Percentiles rank a stretch among this genome's conserved stretches.
phyloP scores from a whole-genome alignment of 2,329 filamentous ascomycete genomes.

The Hyphodiscus sp. region DNA sequence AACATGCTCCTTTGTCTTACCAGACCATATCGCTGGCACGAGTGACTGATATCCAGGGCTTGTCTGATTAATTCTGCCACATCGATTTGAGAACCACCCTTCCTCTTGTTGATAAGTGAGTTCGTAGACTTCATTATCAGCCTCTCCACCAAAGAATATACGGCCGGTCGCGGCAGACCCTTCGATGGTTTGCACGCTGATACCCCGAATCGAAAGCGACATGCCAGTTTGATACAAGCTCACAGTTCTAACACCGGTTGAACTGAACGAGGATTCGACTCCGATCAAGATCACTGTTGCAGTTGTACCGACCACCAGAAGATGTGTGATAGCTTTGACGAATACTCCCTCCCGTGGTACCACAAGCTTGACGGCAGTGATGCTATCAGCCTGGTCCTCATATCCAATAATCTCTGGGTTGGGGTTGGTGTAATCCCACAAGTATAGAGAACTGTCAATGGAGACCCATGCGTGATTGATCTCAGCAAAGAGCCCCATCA shows the following conservation, averaged over 20 bases:
- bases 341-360: conserved; percentile 84
- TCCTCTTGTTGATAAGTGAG: conserved; percentile 96
- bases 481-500: conserved; percentile 92
- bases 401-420: conserved; percentile 88
- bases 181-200: conserved; percentile 70
- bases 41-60: conserved; percentile 64
- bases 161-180: conserved; percentile 74
- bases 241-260: conserved; percentile 65
- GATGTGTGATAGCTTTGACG: conserved; percentile 73
- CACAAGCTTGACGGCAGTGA: conserved; percentile 85
- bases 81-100: conserved; percentile 88
- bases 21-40: conserved; percentile 48
- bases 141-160: conserved; percentile 83
- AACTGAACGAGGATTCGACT: conserved; percentile 60
- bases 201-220: conserved; percentile 67
- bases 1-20: conserved; percentile 55
- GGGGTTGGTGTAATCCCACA: conserved; percentile 96
- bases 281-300: conserved; percentile 83
- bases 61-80: conserved; percentile 84
- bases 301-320: conserved; percentile 83
- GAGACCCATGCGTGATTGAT: conserved; percentile 93
- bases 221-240: conserved; percentile 85
- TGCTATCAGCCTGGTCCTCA: conserved; percentile 81
- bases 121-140: conserved; percentile 85
- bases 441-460: conserved; percentile 90